phyloP scores from a whole-genome alignment of 2,329 filamentous ascomycete species.

The Xenoacremonium recifei region DNA sequence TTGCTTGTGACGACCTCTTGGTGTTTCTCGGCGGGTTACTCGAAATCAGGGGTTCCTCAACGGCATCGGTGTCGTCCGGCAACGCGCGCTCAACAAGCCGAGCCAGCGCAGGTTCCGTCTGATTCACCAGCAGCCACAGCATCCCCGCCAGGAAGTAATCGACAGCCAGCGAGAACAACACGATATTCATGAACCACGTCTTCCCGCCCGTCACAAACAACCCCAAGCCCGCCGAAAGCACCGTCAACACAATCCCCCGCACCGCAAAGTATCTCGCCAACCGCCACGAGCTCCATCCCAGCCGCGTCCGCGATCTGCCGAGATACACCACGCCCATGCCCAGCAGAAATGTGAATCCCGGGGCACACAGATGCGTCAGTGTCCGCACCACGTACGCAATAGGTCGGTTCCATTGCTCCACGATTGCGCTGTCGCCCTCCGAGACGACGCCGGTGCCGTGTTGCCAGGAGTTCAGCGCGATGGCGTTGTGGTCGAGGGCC shows the following conservation, averaged over 20 bases:
- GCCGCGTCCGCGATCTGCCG: constrained; percentile 36
- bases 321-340: constrained; percentile 47
- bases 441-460: constrained; percentile 37
- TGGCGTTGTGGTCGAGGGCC: constrained; percentile 43
- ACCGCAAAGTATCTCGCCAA: constrained; percentile 39
- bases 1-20: constrained; percentile 4
- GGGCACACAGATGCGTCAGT: constrained; percentile 44
- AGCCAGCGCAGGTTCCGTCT: constrained; percentile 34
- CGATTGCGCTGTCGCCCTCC: constrained; percentile 35
- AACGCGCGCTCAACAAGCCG: constrained; percentile 18
- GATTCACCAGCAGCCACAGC: constrained; percentile 37
- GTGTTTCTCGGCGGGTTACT: not conserved
- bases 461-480: constrained; percentile 39
- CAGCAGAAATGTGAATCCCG: constrained; percentile 45
- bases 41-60: constrained; percentile 28
- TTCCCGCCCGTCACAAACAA: constrained; percentile 30
- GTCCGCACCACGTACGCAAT: constrained; percentile 38
- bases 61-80: constrained; percentile 13
- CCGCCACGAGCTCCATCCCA: constrained; percentile 36
- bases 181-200: constrained; percentile 42
- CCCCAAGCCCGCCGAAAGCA: constrained; percentile 32
- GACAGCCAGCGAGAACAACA: constrained; percentile 43
- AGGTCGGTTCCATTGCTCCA: constrained; percentile 37
- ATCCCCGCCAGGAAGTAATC: constrained; percentile 44
- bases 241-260: constrained; percentile 35